Evolutionary conservation across 2,329 filamentous ascomycete species (phyloP).

Genomic region (Magnaporthales sp.): DNA sequence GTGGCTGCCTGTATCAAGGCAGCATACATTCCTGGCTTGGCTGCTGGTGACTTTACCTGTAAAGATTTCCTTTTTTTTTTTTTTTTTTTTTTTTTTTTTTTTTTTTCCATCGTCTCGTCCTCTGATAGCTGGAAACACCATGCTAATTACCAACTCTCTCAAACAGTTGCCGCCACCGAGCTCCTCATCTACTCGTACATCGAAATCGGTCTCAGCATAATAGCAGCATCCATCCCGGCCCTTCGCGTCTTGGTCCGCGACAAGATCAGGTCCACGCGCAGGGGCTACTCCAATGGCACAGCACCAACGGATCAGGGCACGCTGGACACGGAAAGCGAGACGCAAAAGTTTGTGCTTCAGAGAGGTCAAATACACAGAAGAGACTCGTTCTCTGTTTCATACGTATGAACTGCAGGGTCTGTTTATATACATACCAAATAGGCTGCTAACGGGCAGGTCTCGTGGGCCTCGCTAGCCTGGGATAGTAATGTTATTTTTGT

Average conservation of each 20-base stretch:
- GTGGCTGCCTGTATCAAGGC: constrained; percentile 16
- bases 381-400: background rate
- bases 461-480: background rate
- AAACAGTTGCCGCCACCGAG: constrained; percentile 12
- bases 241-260: constrained; percentile 17
- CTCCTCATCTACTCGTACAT: constrained; percentile 17
- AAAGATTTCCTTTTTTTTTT: background rate
- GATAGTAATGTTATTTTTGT: background rate
- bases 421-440: background rate
- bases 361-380: background rate
- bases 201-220: constrained; percentile 24
- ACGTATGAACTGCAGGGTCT: background rate
- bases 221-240: constrained; percentile 22
- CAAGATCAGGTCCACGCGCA: constrained; percentile 4
- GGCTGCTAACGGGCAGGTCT: background rate
- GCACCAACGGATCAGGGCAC: background rate
- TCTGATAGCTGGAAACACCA: too few species aligned
- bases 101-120: too few species aligned
- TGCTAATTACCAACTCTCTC: background rate
- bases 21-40: constrained; percentile 14
- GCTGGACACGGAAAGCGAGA: background rate
- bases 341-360: background rate
- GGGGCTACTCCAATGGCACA: background rate
- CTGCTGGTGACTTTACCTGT: constrained; percentile 2
- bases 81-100: background rate